Conservation (phyloP, 257 asterid species). For the Catharanthus roseus region DNA sequence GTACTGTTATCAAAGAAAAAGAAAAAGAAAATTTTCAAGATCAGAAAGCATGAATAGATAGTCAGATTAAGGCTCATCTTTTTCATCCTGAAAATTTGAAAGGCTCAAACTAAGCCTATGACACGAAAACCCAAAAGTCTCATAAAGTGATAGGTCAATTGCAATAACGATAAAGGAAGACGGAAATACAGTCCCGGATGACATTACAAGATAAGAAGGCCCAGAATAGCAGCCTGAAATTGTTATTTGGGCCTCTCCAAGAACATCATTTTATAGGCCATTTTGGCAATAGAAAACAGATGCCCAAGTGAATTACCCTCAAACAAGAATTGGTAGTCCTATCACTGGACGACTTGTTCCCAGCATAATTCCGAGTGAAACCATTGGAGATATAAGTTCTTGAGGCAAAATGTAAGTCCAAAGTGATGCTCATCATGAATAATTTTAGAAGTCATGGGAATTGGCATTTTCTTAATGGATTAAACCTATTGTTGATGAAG, state of each 20-base stretch:
- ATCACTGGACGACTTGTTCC: constrained; percentile 16
- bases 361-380: constrained; percentile 17
- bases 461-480: constrained; percentile 18
- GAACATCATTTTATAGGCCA: constrained; percentile 24
- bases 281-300: constrained; percentile 17
- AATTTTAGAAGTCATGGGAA: constrained; percentile 17
- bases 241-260: constrained; percentile 12
- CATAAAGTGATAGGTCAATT: too few species aligned
- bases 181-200: too few species aligned
- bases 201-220: too few species aligned
- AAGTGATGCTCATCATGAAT: constrained; percentile 19
- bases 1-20: too few species aligned
- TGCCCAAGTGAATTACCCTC: constrained; percentile 31
- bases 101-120: too few species aligned
- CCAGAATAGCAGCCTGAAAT: constrained; percentile 23
- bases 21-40: too few species aligned
- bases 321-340: constrained; percentile 22
- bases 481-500: constrained; percentile 6
- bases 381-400: constrained; percentile 26
- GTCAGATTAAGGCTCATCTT: too few species aligned
- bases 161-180: too few species aligned
- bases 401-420: constrained; percentile 23
- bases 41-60: too few species aligned
- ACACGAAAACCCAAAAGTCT: too few species aligned
- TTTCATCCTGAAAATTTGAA: too few species aligned